A percentile compares a stretch with the other conserved stretches of the same genome.
These are phyloP conservation scores for Ustilago nuda DNA, from an alignment of 1,284 basidiomycete species.

Conservation along the genomic window DNA sequence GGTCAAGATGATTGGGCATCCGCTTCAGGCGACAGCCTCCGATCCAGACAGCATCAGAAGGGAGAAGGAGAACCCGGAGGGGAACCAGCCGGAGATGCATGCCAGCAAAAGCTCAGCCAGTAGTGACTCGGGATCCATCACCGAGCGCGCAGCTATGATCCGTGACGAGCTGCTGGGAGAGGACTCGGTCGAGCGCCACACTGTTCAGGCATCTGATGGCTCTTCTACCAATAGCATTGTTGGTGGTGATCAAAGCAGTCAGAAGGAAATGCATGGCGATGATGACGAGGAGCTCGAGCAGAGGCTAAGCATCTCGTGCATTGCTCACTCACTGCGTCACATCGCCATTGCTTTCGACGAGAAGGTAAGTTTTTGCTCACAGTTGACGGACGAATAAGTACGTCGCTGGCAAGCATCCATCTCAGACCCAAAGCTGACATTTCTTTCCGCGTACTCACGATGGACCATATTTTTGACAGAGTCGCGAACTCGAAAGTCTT, in stretches of 20 bases:
- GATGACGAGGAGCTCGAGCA: constrained; percentile 17
- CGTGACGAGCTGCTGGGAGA: constrained; percentile 34
- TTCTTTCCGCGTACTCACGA: not conserved
- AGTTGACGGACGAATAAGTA: not conserved
- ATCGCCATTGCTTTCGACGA: constrained; percentile 42
- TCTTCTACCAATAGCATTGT: constrained; percentile 15
- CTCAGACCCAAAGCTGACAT: not conserved
- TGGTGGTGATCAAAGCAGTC: not conserved
- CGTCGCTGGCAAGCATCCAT: not conserved
- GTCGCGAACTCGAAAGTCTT: constrained; percentile 40
- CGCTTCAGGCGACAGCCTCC: no score
- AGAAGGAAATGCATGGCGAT: not conserved
- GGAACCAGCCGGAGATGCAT: no score
- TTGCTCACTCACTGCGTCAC: constrained; percentile 37
- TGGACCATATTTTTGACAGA: constrained; percentile 6
- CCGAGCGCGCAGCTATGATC: constrained; percentile 35
- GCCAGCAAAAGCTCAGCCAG: not conserved
- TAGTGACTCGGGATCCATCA: constrained; percentile 27
- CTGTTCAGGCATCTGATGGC: constrained; percentile 10
- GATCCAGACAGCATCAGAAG: not conserved
- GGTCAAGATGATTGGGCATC: not conserved
- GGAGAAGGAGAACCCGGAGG: not conserved
- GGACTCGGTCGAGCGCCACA: constrained; percentile 8
- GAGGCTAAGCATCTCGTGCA: constrained; percentile 16
- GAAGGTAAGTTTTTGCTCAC: constrained; percentile 23